A percentile compares a stretch with the other conserved stretches of the same genome.
Conservation (phyloP, 192 early-diverging fungal genomes). For the Podila horticola region DNA sequence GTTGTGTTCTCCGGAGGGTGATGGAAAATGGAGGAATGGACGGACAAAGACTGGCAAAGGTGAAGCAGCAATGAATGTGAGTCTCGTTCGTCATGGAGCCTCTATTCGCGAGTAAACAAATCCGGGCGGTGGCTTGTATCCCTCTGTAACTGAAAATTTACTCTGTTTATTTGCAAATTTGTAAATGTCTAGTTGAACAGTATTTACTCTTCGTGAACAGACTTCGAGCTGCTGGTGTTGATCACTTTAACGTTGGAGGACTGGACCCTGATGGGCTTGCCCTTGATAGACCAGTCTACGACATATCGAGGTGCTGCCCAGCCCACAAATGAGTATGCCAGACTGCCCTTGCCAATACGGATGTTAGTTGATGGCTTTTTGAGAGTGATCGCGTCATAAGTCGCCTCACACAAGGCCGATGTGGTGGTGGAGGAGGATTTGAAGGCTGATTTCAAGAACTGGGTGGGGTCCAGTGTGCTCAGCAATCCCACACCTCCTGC, state of each 20-base stretch:
- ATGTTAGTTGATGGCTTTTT: slow-evolving; percentile 8
- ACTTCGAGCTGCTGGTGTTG: background rate
- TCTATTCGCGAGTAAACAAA: background rate
- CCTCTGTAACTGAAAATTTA: background rate
- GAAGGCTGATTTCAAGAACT: slow-evolving; percentile 25
- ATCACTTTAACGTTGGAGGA: slow-evolving; percentile 19
- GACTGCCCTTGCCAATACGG: slow-evolving; percentile 27
- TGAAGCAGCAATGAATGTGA: slow-evolving; percentile 13
- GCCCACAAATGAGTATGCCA: slow-evolving; percentile 44
- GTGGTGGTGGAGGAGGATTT: slow-evolving; percentile 18
- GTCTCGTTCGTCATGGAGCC: background rate
- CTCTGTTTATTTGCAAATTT: background rate
- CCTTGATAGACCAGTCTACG: slow-evolving; percentile 40
- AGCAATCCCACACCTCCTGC: slow-evolving; percentile 19
- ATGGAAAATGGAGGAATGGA: slow-evolving; percentile 19
- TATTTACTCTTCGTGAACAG: slow-evolving; percentile 11
- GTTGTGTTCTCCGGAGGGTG: background rate
- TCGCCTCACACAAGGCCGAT: slow-evolving; percentile 19
- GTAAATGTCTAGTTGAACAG: background rate
- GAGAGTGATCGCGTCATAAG: slow-evolving; percentile 38
- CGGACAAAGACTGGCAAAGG: slow-evolving; percentile 2
- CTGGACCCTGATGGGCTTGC: slow-evolving; percentile 10
- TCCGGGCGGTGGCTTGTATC: background rate
- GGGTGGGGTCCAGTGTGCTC: slow-evolving; percentile 17
- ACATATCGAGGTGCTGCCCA: slow-evolving; percentile 24